These are phyloP conservation scores for Capsicum rhomboideum DNA, from an alignment of 257 asterid genomes.

Conservation along the genomic window DNA sequence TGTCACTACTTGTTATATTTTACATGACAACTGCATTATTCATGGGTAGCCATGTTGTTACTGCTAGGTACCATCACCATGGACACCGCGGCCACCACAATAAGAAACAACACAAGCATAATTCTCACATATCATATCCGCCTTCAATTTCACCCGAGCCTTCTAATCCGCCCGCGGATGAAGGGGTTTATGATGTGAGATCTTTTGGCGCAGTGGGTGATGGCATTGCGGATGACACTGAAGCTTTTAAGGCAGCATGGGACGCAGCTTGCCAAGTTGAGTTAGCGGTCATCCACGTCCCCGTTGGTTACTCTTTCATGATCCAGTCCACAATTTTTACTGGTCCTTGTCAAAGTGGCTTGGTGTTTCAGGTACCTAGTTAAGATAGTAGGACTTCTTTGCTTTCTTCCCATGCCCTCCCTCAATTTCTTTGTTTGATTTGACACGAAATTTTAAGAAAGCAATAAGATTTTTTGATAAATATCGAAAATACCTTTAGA, in stretches of 20 bases:
- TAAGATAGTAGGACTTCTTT: neutral
- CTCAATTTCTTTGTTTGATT: neutral
- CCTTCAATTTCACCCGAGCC: conserved; percentile 28
- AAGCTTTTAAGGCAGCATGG: conserved; percentile 48
- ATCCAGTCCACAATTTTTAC: conserved; percentile 52
- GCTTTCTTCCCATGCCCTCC: no score
- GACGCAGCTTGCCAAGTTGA: conserved; percentile 44
- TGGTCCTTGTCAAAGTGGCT: conserved; percentile 44
- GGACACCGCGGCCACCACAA: conserved; percentile 10
- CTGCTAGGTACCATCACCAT: conserved; percentile 35
- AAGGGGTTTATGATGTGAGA: conserved; percentile 29
- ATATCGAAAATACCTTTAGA: no score
- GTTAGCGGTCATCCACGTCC: conserved; percentile 29
- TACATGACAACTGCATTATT: neutral
- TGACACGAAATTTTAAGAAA: neutral
- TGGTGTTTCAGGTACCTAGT: conserved; percentile 35
- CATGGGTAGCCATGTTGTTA: neutral
- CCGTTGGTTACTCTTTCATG: conserved; percentile 34
- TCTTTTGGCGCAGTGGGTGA: conserved; percentile 44
- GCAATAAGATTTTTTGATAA: neutral
- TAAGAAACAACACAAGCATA: conserved; percentile 9
- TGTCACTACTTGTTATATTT: neutral
- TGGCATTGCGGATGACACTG: conserved; percentile 40
- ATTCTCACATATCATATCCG: conserved; percentile 25
- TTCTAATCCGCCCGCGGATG: conserved; percentile 16